Conservation (phyloP, 768 basidiomycete genomes). For the Tulasnella sp. region DNA sequence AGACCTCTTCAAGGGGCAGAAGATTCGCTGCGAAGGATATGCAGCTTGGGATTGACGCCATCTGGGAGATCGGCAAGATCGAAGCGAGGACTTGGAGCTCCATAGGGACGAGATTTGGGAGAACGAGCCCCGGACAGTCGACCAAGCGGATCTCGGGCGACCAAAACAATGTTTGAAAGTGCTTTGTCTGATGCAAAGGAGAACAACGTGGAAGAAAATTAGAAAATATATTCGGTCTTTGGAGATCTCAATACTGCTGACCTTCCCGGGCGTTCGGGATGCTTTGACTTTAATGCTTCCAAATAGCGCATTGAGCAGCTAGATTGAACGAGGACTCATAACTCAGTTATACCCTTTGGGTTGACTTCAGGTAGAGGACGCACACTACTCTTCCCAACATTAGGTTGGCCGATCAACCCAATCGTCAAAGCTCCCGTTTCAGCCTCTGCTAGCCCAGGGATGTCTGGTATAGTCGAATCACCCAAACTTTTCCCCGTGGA, state of each 20-base stretch:
- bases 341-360: background rate
- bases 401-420: slow-evolving; percentile 85
- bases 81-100: slow-evolving; percentile 57
- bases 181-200: slow-evolving; percentile 55
- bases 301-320: slow-evolving; percentile 83
- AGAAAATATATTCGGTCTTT: background rate
- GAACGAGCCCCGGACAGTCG: slow-evolving; percentile 91
- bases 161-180: slow-evolving; percentile 91
- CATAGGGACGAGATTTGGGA: slow-evolving; percentile 75
- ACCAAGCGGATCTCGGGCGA: slow-evolving; percentile 77
- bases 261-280: slow-evolving; percentile 81
- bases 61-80: slow-evolving; percentile 67
- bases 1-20: slow-evolving; percentile 68
- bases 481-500: slow-evolving; percentile 12
- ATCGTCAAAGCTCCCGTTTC: slow-evolving; percentile 45
- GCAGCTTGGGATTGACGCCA: slow-evolving; percentile 77
- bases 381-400: slow-evolving; percentile 63
- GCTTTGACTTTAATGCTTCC: slow-evolving; percentile 67
- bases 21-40: slow-evolving; percentile 56
- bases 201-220: background rate
- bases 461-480: slow-evolving; percentile 19
- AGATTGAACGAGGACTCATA: slow-evolving; percentile 45
- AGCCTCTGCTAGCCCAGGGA: background rate
- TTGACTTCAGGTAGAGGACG: background rate
- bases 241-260: slow-evolving; percentile 25